phyloP scores from a whole-genome alignment of 2,329 filamentous ascomycete genomes.

The Xylaria sp. region DNA sequence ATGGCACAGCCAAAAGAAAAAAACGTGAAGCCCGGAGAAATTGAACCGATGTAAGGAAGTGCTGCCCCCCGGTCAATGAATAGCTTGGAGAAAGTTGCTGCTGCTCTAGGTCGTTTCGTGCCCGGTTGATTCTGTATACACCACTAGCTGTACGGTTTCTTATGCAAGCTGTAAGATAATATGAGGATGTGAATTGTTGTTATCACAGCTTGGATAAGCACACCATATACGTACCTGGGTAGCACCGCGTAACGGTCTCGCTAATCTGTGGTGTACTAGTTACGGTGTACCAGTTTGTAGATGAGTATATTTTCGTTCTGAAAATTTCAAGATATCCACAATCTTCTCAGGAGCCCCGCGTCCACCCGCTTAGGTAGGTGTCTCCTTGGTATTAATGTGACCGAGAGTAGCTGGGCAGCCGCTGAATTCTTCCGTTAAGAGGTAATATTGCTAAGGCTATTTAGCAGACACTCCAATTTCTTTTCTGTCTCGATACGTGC shows the following conservation, averaged over 20 bases:
- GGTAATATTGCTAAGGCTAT: not conserved
- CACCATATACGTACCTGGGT: not conserved
- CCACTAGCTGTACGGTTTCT: not conserved
- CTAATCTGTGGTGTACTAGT: no score
- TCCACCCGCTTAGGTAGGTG: not conserved
- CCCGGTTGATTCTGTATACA: no score
- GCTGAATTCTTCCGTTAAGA: not conserved
- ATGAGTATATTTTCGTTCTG: no score
- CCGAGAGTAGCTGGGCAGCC: not conserved
- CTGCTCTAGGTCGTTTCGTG: not conserved
- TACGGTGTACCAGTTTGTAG: not conserved
- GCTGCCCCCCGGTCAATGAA: not conserved
- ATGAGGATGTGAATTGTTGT: not conserved
- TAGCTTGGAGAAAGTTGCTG: not conserved
- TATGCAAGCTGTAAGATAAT: no score
- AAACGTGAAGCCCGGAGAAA: no score
- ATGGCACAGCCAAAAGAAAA: no score
- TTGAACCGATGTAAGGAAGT: no score
- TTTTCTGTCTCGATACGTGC: not conserved
- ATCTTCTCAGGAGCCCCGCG: not conserved
- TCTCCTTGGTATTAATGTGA: not conserved
- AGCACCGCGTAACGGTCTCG: not conserved
- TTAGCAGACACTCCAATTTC: no score
- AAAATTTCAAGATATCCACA: not conserved
- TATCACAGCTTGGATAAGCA: not conserved